phyloP scores from a whole-genome alignment of 106 monocot genomes.

The Dendrobium officinale region DNA sequence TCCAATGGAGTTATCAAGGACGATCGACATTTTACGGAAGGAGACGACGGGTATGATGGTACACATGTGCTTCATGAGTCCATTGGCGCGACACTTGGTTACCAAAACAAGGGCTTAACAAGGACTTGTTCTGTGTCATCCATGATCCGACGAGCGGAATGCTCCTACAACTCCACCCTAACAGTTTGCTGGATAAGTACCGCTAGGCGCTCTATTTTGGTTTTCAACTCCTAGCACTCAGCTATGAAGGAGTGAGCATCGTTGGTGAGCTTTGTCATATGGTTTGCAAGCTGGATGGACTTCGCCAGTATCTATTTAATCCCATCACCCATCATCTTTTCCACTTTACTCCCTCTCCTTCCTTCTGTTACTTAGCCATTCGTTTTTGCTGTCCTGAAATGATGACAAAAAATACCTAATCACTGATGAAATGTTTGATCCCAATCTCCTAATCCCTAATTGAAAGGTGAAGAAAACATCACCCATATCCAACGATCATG shows the following conservation, averaged over 20 bases:
- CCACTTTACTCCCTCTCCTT: background rate
- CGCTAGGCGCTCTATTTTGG: constrained; percentile 34
- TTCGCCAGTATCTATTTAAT: constrained; percentile 41
- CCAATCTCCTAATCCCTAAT: background rate
- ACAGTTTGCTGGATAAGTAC: constrained; percentile 53
- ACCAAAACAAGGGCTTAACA: constrained; percentile 43
- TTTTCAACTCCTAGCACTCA: constrained; percentile 51
- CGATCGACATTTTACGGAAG: constrained; percentile 47
- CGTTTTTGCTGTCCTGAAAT: background rate
- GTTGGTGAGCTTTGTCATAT: constrained; percentile 39
- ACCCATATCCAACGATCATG: background rate
- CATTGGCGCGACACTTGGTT: constrained; percentile 38
- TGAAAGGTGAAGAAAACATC: background rate
- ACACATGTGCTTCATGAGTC: constrained; percentile 39
- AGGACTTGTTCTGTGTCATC: constrained; percentile 58
- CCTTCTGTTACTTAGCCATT: background rate
- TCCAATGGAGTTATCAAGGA: constrained; percentile 58
- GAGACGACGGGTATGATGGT: constrained; percentile 45
- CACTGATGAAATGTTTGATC: background rate
- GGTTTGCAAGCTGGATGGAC: constrained; percentile 61
- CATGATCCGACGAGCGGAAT: constrained; percentile 65
- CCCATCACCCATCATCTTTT: constrained; percentile 48
- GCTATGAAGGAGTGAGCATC: constrained; percentile 24
- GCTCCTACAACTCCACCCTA: constrained; percentile 62
- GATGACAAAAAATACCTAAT: background rate